phyloP scores from a whole-genome alignment of 2,329 filamentous ascomycete species.

The Trichoderma polysporum region DNA sequence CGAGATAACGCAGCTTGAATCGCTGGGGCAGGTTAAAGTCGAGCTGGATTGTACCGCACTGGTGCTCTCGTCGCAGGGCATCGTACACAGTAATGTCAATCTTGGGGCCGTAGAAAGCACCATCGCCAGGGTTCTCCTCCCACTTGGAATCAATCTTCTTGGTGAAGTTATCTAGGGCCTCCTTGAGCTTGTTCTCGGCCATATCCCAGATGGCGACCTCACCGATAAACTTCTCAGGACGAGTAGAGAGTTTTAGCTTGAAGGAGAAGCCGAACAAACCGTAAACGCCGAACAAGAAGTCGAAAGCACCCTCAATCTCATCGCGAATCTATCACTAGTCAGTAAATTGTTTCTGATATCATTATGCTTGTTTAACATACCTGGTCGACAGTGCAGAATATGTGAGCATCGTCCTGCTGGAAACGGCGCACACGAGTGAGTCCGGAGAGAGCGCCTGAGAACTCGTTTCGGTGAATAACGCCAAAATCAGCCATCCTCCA shows the following conservation, averaged over 20 bases:
- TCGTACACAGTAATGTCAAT: slow-evolving; percentile 96
- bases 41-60: slow-evolving; percentile 80
- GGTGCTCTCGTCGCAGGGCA: slow-evolving; percentile 68
- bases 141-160: slow-evolving; percentile 63
- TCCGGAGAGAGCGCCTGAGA: slow-evolving; percentile 85
- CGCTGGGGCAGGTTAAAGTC: slow-evolving; percentile 71
- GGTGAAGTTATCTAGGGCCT: slow-evolving; percentile 77
- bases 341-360: neutral
- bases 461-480: slow-evolving; percentile 91
- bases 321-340: slow-evolving; percentile 34
- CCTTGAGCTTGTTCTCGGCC: slow-evolving; percentile 77
- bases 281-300: slow-evolving; percentile 74
- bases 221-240: slow-evolving; percentile 84
- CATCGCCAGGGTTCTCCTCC: slow-evolving; percentile 92
- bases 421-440: slow-evolving; percentile 91
- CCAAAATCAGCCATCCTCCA: slow-evolving; percentile 95
- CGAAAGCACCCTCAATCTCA: slow-evolving; percentile 74
- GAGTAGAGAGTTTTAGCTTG: slow-evolving; percentile 91
- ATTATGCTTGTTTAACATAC: slow-evolving; percentile 24
- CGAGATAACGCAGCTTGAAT: slow-evolving; percentile 46
- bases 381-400: slow-evolving; percentile 68
- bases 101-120: slow-evolving; percentile 98
- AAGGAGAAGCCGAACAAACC: slow-evolving; percentile 69
- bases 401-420: slow-evolving; percentile 94
- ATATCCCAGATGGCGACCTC: slow-evolving; percentile 84